These are phyloP conservation scores for Ustilago lituana DNA, from an alignment of 1,284 basidiomycete species.

Conservation along the genomic window DNA sequence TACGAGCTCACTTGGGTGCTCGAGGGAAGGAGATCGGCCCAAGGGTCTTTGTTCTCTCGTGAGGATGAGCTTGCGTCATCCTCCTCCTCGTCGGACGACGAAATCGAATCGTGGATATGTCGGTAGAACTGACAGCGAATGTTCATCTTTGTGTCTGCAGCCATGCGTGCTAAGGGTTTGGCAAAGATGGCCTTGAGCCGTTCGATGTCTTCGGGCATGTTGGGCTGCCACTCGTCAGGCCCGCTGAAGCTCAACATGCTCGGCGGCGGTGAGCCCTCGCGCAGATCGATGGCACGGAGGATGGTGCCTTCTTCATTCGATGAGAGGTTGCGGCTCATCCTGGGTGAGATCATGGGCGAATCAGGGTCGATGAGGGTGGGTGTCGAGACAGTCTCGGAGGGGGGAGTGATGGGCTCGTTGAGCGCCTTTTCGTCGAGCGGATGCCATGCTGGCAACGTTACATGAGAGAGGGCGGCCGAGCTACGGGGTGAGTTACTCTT, in stretches of 20 bases:
- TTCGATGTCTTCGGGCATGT: slow-evolving; percentile 25
- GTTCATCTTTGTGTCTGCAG: slow-evolving; percentile 32
- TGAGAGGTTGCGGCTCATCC: slow-evolving; percentile 35
- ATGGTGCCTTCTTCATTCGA: background rate
- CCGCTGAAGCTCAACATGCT: slow-evolving; percentile 24
- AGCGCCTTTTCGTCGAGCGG: slow-evolving; percentile 7
- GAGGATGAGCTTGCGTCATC: background rate
- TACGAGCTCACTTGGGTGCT: slow-evolving; percentile 23
- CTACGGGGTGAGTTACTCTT: slow-evolving; percentile 19
- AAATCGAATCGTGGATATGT: no score
- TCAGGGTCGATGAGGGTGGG: slow-evolving; percentile 22
- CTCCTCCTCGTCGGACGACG: slow-evolving; percentile 16
- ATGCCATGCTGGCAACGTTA: slow-evolving; percentile 20
- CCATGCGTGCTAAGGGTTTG: slow-evolving; percentile 16
- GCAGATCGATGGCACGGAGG: slow-evolving; percentile 22
- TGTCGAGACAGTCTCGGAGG: slow-evolving; percentile 18
- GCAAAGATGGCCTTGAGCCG: slow-evolving; percentile 28
- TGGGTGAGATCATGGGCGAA: slow-evolving; percentile 29
- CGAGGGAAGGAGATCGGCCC: slow-evolving; percentile 28
- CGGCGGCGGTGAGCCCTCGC: slow-evolving; percentile 33
- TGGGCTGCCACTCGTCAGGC: slow-evolving; percentile 14
- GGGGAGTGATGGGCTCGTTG: slow-evolving; percentile 26
- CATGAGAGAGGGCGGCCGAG: slow-evolving; percentile 10
- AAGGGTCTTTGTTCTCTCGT: slow-evolving; percentile 18
- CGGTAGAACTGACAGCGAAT: slow-evolving; percentile 36